Evolutionary conservation across 2,329 filamentous ascomycete genomes (phyloP), one percentile per base, ranked within the genome.

Genomic region (Pyricularia pennisetigena): DNA sequence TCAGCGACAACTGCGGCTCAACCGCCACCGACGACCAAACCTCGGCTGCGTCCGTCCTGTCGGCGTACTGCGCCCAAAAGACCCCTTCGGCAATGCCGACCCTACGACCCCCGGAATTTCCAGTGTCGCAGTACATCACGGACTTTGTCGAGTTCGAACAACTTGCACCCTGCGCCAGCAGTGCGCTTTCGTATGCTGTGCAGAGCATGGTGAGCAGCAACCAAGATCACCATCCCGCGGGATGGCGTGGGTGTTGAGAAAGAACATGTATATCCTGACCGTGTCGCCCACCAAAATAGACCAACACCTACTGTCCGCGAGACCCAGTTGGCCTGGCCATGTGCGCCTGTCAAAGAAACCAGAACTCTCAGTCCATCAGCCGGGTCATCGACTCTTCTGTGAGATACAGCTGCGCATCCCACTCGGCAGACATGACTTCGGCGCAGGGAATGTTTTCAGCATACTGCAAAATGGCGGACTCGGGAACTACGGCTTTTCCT

Each of bases 291-390:
- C 24, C 9, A 62, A 24, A 23, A 3, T 4, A 73, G 73, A 72
- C 72, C 16, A 68, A 72, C 49, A n/a, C 64, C 1, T 66, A 69
- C 7, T 78, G 76, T 68, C 76, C 74, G 4, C 14, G 70, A 1
- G 74, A 76, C 14, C 72, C 75, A 0, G 68, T 71, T 3, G 69
- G 71, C 12, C 70, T 83, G 26, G 83, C 83, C 2, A 81, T 82
- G 1, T 87, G 85, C 69, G 82, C 81, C 28, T 87, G 85, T 73
- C 74, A 73, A 62, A 86, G 85, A 73, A 80, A 82, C 65, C 78
- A 82, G 57, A 83, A 85, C 68, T 82, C 82, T 5, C 73, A 76
- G 6, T 71, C 73, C 7, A 76, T 82, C 30, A 83, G 78, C 72
- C 76, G 78, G 64, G 71, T 73, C 6, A 80, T 86, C 69, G 81